Evolutionary conservation across 2,329 filamentous ascomycete genomes (phyloP), one percentile per base, ranked within the genome.

Genomic region (Pestalotiopsis sp.): DNA sequence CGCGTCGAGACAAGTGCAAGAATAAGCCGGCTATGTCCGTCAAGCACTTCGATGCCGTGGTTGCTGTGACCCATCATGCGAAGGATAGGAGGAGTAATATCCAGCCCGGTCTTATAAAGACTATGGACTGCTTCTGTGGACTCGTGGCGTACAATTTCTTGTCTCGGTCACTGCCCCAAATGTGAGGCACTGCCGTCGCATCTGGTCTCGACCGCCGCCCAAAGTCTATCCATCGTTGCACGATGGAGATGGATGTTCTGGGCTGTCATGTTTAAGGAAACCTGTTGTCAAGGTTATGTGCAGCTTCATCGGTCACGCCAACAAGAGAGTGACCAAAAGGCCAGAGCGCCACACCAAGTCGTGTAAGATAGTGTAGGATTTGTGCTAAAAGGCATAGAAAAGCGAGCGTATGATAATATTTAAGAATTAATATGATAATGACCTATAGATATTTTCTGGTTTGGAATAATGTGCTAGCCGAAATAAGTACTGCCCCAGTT

Each of bases 401-500:
- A n/a, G 45, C 17, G 20, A n/a, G 45, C 20, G 17, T n/a, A 20
- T 52, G 17, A 3, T 52, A 52, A n/a, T 52, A n/a, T 9, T n/a
- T 9, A n/a, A 52, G 45, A 17, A 9, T n/a, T 52, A 52, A 45
- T 52, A n/a, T n/a, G 6, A 52, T 20, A 52, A 52, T 52, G 45
- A 52, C 1, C 17, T n/a, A 17, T 20, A 3, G 5, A 52, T 52
- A 52, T 20, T 9, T 1, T 20, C 20, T n/a, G 17, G 11, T 5
- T 7, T n/a, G 17, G 20, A 52, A 20, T 3, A 12, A 13, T 27
- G 25, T 9, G 20, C 41, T 65, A 65, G 45, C 64, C 64, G 25
- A 65, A 65, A 36, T 65, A 65, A 52, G 27, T 45, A 13, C 64
- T 36, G 14, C 64, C 41, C 64, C 64, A 65, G 17, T 57, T 65